Conservation (phyloP, 495 filamentous ascomycete species). For the Neurospora sp. region DNA sequence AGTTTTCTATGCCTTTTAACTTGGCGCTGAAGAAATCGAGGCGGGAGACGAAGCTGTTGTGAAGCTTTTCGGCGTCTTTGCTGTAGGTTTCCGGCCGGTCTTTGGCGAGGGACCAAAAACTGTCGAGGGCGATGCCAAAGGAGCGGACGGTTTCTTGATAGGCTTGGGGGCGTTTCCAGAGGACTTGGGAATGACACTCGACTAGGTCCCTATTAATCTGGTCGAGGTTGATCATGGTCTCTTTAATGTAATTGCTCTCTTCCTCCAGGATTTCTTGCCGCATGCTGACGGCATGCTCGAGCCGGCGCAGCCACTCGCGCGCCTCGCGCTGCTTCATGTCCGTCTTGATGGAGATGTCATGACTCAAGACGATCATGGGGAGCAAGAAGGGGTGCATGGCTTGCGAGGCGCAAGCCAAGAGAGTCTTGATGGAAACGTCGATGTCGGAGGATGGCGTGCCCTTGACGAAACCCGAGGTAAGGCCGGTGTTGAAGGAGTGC, state of each 20-base stretch:
- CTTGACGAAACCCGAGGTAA: conserved; percentile 45
- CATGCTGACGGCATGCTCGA: conserved; percentile 49
- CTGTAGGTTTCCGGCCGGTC: conserved; percentile 9
- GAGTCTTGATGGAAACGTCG: conserved; percentile 30
- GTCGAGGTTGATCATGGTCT: conserved; percentile 41
- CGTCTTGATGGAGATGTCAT: conserved; percentile 35
- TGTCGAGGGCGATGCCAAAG: conserved; percentile 31
- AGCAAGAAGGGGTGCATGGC: conserved; percentile 43
- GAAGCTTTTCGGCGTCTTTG: conserved; percentile 22
- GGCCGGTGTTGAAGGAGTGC: conserved; percentile 37
- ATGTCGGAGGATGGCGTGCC: conserved; percentile 43
- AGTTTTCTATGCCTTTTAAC: conserved; percentile 46
- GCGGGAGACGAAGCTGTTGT: conserved; percentile 33
- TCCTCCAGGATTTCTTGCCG: conserved; percentile 43
- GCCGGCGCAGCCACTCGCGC: conserved; percentile 43
- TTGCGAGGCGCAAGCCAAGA: conserved; percentile 33
- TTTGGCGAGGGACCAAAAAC: conserved; percentile 23
- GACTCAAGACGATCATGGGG: conserved; percentile 41
- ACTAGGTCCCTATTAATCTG: conserved; percentile 46
- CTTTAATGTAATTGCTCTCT: conserved; percentile 30
- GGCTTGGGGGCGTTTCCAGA: conserved; percentile 49
- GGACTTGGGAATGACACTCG: conserved; percentile 45
- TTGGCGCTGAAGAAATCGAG: conserved; percentile 46
- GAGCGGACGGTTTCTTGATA: conserved; percentile 41
- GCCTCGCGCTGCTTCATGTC: conserved; percentile 46